Evolutionary conservation across 2,329 filamentous ascomycete species (phyloP).

Genomic region (Ophiostoma triangulosporum): DNA sequence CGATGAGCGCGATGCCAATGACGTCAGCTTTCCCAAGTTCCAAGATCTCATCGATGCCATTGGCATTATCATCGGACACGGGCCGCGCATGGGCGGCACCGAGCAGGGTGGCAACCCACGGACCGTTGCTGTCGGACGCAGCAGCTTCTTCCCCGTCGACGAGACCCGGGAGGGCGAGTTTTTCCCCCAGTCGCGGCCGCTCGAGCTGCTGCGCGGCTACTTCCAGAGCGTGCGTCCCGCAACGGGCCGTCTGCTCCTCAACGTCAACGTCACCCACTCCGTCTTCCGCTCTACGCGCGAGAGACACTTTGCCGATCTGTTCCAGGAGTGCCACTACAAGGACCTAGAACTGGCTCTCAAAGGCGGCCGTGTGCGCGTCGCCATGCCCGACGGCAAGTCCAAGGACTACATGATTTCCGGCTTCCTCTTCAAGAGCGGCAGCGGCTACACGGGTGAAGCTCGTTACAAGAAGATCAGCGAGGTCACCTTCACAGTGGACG

Average conservation of each 20-base stretch:
- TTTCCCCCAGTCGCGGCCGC: conserved; percentile 17
- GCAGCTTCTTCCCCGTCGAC: conserved; percentile 34
- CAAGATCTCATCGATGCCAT: conserved; percentile 35
- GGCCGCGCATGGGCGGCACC: conserved; percentile 23
- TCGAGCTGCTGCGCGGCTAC: conserved; percentile 34
- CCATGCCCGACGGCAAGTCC: conserved; percentile 18
- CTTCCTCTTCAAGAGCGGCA: conserved; percentile 10
- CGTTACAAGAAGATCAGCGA: conserved; percentile 6
- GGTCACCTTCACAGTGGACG: conserved; percentile 1
- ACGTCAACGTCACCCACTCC: conserved; percentile 40
- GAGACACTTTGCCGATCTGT: conserved; percentile 5
- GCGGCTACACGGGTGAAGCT: neutral
- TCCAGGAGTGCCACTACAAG: conserved; percentile 4
- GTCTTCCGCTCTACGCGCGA: conserved; percentile 28
- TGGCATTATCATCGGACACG: conserved; percentile 36
- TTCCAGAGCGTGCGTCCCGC: conserved; percentile 41
- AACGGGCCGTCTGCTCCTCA: conserved; percentile 40
- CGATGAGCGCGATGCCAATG: conserved; percentile 22
- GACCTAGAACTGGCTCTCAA: conserved; percentile 7
- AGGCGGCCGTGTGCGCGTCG: conserved; percentile 19
- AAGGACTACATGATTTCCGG: conserved; percentile 20
- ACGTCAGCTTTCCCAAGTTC: conserved; percentile 33
- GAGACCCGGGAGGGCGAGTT: conserved; percentile 16
- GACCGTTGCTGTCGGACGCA: conserved; percentile 27
- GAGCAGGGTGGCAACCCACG: conserved; percentile 6